Percentiles rank a stretch among this genome's conserved stretches.
These are phyloP conservation scores for Penicillium olsonii DNA, from an alignment of 2,329 filamentous ascomycete species.

Conservation along the genomic window DNA sequence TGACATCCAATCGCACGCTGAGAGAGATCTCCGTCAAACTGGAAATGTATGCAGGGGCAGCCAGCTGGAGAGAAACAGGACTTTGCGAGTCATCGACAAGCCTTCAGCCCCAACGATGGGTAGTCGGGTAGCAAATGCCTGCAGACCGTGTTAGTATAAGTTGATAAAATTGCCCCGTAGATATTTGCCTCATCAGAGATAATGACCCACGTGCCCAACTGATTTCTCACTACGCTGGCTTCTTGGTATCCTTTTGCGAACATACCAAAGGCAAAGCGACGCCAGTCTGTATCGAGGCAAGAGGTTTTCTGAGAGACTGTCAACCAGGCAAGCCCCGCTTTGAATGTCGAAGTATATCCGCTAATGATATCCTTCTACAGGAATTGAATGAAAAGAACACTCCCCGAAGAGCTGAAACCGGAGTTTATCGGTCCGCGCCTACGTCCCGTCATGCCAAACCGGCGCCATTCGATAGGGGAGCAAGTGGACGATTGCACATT, in stretches of 20 bases:
- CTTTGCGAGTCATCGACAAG: too few relatives aligned
- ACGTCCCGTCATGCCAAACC: background rate
- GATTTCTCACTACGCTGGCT: background rate
- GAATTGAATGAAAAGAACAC: background rate
- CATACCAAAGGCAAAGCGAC: too few relatives aligned
- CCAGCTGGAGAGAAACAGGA: too few relatives aligned
- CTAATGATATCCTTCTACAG: background rate
- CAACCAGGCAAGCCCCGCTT: background rate
- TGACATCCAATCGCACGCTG: too few relatives aligned
- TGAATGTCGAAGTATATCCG: background rate
- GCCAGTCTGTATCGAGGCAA: background rate
- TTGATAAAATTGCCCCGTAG: too few relatives aligned
- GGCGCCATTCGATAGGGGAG: conserved; percentile 1
- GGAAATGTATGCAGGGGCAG: too few relatives aligned
- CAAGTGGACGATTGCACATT: conserved; percentile 1
- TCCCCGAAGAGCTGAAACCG: background rate
- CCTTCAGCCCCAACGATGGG: background rate
- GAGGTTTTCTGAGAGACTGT: background rate
- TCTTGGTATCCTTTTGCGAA: too few relatives aligned
- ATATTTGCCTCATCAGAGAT: too few relatives aligned
- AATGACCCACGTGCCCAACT: background rate
- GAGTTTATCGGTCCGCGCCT: background rate
- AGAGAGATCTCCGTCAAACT: too few relatives aligned
- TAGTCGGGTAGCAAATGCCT: too few relatives aligned
- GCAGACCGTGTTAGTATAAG: too few relatives aligned